A percentile compares a stretch with the other conserved stretches of the same genome.
These are phyloP conservation scores for Tubosaeta sp. DNA, from an alignment of 768 basidiomycete genomes.

Conservation along the genomic window DNA sequence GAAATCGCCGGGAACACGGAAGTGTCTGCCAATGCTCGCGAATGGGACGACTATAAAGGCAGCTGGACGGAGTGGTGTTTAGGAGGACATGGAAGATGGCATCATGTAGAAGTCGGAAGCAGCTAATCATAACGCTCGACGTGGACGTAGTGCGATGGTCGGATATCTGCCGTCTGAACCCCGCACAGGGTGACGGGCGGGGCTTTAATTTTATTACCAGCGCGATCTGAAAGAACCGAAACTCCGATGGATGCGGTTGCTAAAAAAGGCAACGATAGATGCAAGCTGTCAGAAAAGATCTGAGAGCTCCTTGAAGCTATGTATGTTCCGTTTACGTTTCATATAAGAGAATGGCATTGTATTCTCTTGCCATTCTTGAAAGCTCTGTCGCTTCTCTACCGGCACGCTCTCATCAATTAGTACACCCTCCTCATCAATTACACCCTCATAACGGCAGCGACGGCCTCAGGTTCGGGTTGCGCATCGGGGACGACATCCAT, in stretches of 20 bases:
- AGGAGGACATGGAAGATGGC: conserved; percentile 10
- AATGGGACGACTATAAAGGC: conserved; percentile 47
- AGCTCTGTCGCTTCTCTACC: not conserved
- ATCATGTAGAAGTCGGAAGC: not conserved
- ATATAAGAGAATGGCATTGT: conserved; percentile 1
- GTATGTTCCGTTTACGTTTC: conserved; percentile 1
- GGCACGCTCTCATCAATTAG: not conserved
- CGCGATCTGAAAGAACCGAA: not conserved
- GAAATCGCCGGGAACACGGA: conserved; percentile 32
- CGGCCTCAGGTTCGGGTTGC: not conserved
- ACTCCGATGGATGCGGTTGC: not conserved
- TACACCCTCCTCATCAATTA: not conserved
- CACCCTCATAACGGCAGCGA: conserved; percentile 16
- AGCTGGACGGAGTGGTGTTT: conserved; percentile 63
- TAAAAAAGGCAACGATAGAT: not conserved
- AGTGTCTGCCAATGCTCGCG: conserved; percentile 46
- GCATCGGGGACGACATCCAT: conserved; percentile 1
- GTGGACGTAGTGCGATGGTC: not conserved
- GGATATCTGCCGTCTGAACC: not conserved
- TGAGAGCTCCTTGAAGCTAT: not conserved
- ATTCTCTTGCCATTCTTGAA: conserved; percentile 2
- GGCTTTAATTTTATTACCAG: not conserved
- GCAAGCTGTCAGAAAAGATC: not conserved
- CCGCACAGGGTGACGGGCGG: not conserved
- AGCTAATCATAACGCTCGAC: not conserved